A percentile compares a stretch with the other conserved stretches of the same genome.
Evolutionary conservation across 768 basidiomycete species (phyloP).

Genomic region (Lactarius trivialis): DNA sequence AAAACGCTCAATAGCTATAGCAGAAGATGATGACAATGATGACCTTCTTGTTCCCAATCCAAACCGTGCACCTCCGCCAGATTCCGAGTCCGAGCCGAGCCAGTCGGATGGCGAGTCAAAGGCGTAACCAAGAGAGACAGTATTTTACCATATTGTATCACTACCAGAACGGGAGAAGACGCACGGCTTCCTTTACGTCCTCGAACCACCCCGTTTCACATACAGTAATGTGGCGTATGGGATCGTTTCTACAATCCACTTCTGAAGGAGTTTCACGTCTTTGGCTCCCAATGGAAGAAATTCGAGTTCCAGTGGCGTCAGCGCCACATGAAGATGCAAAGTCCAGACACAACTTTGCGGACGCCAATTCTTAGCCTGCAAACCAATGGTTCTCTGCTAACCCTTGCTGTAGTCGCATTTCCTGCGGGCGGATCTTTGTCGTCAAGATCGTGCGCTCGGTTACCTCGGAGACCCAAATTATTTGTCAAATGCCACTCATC

Average conservation of each 20-base stretch:
- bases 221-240: neutral
- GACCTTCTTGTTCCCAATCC: constrained; percentile 21
- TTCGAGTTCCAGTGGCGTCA: neutral
- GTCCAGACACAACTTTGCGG: neutral
- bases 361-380: neutral
- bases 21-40: neutral
- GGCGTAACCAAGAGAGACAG: neutral
- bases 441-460: neutral
- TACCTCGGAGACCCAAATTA: neutral
- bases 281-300: neutral
- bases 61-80: constrained; percentile 8
- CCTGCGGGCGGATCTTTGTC: neutral
- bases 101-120: neutral
- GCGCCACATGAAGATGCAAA: neutral
- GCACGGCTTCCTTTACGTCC: constrained; percentile 11
- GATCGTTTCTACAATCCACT: neutral
- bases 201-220: constrained; percentile 1
- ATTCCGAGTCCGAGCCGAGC: neutral
- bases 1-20: neutral
- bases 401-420: no score
- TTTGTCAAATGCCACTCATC: neutral
- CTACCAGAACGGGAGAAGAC: neutral
- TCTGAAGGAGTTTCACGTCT: neutral
- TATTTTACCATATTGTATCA: neutral
- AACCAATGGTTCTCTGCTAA: neutral